Base-by-base conservation (phyloP, 306 rosid species). In the Pyrus betulifolia region DNA sequence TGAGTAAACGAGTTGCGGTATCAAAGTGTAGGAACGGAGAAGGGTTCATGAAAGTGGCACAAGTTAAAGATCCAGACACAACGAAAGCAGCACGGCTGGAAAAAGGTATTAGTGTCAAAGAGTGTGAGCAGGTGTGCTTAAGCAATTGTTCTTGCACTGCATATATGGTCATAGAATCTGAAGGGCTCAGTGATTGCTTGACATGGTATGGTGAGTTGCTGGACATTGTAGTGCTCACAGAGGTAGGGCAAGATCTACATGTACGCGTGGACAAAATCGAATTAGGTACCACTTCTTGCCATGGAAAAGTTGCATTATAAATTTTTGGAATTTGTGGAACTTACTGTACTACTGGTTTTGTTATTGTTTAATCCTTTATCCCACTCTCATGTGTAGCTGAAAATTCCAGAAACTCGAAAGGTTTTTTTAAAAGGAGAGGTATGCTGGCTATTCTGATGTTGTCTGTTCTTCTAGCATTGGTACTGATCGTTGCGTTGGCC, bases 111-210 rank as follows among this genome's bases (percentile, higher is more conserved):
- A 81, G 74, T 22, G n/a, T 45, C n/a, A 70, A 74, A 18, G 81
- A 42, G 11, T 88, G 96, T 67, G 73, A 74, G 73, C 11, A 35
- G n/a, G 79, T 64, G 30, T 88, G 96, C 71, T 62, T 82, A 73
- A 72, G 69, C 67, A 79, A 85, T 68, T 90, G 93, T 66, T 82
- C 87, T 1, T 91, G 97, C 55, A 69, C 2, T 4, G 93, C 95
- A 0, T 91, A 83, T 79, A 27, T 81, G 4, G 67, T 10, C 72
- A 59, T 65, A 2, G 75, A 79, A 79, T 74, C 65, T 49, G 82
- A 74, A 11, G 72, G 44, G 57, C 21, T 30, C 2, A 81, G 60
- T 49, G 87, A 91, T 27, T 90, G 90, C 64, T 23, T 84, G 52
- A 71, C 78, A 5, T 90, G 90, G 90, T 28, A 78, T 70, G 95